Conservation (phyloP, 805 yeast genomes). For the Starmerella powellii region DNA sequence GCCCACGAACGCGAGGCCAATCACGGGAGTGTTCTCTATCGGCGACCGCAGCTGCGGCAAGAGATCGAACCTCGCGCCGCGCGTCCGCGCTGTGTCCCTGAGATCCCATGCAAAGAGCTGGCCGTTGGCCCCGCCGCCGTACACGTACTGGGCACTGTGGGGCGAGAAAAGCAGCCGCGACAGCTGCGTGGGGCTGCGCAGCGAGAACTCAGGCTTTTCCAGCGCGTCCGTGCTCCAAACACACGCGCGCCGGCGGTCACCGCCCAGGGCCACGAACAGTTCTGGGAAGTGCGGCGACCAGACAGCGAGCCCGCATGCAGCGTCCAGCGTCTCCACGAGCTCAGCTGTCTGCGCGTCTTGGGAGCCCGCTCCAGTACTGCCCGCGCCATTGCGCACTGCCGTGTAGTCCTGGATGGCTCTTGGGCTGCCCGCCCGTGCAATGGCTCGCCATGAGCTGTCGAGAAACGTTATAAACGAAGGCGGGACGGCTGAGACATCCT, state of each 20-base stretch:
- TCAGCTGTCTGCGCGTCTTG: no score
- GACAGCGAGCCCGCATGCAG: constrained; percentile 21
- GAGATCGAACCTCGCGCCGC: constrained; percentile 23
- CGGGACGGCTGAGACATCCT: background rate
- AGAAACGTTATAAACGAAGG: constrained; percentile 21
- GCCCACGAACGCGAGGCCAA: constrained; percentile 25
- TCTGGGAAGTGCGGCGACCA: constrained; percentile 31
- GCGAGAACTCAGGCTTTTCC: constrained; percentile 32
- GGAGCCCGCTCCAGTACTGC: no score
- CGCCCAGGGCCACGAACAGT: constrained; percentile 24
- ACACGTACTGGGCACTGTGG: constrained; percentile 26
- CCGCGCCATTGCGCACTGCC: no score
- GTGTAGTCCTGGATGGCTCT: constrained; percentile 3
- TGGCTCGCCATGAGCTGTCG: constrained; percentile 26
- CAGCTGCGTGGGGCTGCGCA: constrained; percentile 36
- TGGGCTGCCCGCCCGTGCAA: constrained; percentile 21
- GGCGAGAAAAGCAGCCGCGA: constrained; percentile 33
- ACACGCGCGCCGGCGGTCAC: constrained; percentile 16
- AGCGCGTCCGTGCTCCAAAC: constrained; percentile 31
- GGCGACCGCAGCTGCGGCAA: constrained; percentile 30
- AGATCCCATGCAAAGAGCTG: constrained; percentile 87
- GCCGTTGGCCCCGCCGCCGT: constrained; percentile 66
- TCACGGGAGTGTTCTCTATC: constrained; percentile 27
- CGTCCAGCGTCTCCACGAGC: background rate
- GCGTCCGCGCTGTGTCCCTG: constrained; percentile 34